Evolutionary conservation across 2,329 filamentous ascomycete species (phyloP).

Genomic region (Sporothrix mexicana): DNA sequence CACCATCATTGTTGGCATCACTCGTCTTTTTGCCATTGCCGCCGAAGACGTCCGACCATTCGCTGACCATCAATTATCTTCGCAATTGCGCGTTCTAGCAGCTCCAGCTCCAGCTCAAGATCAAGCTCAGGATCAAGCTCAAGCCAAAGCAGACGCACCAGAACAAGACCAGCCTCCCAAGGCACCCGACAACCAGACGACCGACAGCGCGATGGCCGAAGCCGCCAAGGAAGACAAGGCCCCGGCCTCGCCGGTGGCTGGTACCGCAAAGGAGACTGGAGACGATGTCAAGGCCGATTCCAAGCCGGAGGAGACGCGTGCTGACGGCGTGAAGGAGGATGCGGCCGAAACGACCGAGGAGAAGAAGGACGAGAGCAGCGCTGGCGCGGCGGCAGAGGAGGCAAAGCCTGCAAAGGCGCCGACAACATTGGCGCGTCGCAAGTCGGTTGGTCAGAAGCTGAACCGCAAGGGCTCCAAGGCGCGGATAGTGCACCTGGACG

Average conservation of each 20-base stretch:
- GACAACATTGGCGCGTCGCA: slow-evolving; percentile 66
- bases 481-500: slow-evolving; percentile 74
- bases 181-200: slow-evolving; percentile 18
- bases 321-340: slow-evolving; percentile 36
- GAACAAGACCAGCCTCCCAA: slow-evolving; percentile 16
- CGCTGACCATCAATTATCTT: slow-evolving; percentile 18
- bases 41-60: not conserved
- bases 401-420: slow-evolving; percentile 42
- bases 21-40: slow-evolving; percentile 7
- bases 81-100: slow-evolving; percentile 3
- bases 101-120: not conserved
- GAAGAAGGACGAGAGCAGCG: slow-evolving; percentile 33
- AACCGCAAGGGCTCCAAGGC: slow-evolving; percentile 84
- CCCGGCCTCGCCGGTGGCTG: slow-evolving; percentile 45
- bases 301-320: slow-evolving; percentile 17
- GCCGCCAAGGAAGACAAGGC: slow-evolving; percentile 34
- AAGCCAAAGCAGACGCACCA: slow-evolving; percentile 4
- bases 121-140: no score
- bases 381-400: slow-evolving; percentile 36
- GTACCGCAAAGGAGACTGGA: slow-evolving; percentile 44
- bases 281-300: slow-evolving; percentile 45
- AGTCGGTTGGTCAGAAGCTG: slow-evolving; percentile 79
- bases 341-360: slow-evolving; percentile 2
- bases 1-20: not conserved
- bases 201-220: slow-evolving; percentile 34